phyloP scores from a whole-genome alignment of 306 rosid genomes.

The Vachellia pachyceras region DNA sequence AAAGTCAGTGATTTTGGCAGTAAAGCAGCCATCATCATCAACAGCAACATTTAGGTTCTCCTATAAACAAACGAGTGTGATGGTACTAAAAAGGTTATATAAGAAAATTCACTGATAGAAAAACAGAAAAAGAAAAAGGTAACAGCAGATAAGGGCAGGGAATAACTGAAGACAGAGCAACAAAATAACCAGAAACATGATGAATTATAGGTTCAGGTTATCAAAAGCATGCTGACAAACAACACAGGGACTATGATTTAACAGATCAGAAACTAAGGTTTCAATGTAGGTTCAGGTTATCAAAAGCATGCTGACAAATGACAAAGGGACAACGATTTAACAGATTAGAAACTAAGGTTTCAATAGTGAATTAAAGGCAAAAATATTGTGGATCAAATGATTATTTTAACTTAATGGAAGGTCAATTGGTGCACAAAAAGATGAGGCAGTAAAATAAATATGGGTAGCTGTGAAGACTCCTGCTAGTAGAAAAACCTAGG shows the following conservation, averaged over 20 bases:
- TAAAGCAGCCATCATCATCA: slow-evolving; percentile 98
- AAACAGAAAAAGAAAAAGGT: background rate
- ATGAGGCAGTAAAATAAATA: background rate
- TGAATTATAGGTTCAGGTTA: background rate
- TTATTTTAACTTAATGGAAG: background rate
- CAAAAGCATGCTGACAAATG: too few species aligned
- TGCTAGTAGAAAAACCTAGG: background rate
- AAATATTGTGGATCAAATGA: background rate
- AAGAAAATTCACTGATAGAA: background rate
- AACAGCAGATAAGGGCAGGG: background rate
- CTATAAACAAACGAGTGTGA: slow-evolving; percentile 48
- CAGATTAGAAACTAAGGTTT: background rate
- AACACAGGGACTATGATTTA: too few species aligned
- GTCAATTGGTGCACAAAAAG: background rate
- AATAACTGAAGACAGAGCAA: background rate
- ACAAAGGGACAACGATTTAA: background rate
- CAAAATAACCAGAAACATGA: background rate
- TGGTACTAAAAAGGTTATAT: background rate
- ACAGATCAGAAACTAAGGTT: too few species aligned
- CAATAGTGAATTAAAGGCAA: background rate
- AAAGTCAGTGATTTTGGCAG: slow-evolving; percentile 69
- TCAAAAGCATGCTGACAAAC: background rate
- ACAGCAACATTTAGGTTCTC: slow-evolving; percentile 87
- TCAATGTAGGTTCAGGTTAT: too few species aligned
- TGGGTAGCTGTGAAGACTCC: background rate